These are phyloP conservation scores for Salix exigua DNA, from an alignment of 345 rosid species.

Conservation along the genomic window DNA sequence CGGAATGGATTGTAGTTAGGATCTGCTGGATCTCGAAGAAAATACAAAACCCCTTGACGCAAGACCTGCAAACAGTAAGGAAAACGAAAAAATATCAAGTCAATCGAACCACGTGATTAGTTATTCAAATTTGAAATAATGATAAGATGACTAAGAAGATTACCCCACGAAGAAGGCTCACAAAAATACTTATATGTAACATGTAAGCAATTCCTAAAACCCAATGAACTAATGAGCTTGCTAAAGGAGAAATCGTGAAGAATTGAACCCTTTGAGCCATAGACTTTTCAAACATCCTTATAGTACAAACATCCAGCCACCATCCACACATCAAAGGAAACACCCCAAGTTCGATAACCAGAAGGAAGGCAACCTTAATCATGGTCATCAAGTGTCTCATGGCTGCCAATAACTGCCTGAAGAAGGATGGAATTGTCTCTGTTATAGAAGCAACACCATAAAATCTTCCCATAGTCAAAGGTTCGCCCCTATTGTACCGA, in stretches of 20 bases:
- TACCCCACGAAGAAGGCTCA: slow-evolving; percentile 99
- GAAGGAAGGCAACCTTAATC: slow-evolving; percentile 97
- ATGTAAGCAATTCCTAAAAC: slow-evolving; percentile 92
- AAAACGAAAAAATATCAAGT: not conserved
- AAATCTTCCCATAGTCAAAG: slow-evolving; percentile 74
- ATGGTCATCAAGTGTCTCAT: slow-evolving; percentile 99
- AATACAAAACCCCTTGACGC: slow-evolving; percentile 89
- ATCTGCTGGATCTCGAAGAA: slow-evolving; percentile 98
- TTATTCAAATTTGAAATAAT: not conserved
- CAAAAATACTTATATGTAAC: slow-evolving; percentile 96
- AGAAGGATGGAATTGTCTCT: slow-evolving; percentile 81
- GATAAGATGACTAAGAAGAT: slow-evolving; percentile 9
- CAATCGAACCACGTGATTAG: not conserved
- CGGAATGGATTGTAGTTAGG: slow-evolving; percentile 98
- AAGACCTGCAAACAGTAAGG: slow-evolving; percentile 52
- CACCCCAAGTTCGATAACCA: slow-evolving; percentile 97
- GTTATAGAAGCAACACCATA: slow-evolving; percentile 81
- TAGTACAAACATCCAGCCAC: slow-evolving; percentile 97
- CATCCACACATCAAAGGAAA: slow-evolving; percentile 99
- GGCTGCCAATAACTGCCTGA: slow-evolving; percentile 92
- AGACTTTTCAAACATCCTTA: slow-evolving; percentile 92
- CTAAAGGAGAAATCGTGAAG: slow-evolving; percentile 80
- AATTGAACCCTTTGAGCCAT: slow-evolving; percentile 85
- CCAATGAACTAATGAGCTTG: slow-evolving; percentile 96
- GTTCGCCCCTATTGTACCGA: slow-evolving; percentile 95